Base-by-base conservation (phyloP, 1,284 basidiomycete species). In the Ustilago sp. region DNA sequence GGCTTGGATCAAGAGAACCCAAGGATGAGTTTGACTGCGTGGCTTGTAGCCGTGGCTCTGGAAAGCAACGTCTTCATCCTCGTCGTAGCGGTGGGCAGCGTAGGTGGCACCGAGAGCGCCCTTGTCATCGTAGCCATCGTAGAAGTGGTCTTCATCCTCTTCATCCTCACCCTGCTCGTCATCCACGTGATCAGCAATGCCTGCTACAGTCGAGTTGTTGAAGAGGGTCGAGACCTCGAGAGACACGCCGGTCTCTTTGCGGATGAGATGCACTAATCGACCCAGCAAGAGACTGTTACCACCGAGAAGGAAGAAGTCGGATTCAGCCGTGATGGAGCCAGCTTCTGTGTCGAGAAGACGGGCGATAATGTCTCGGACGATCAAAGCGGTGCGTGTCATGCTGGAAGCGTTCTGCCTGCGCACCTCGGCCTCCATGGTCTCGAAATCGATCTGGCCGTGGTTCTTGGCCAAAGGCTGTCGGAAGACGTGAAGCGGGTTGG, bases 401-500 rank as follows among this genome's bases (percentile, higher is more conserved):
- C 73, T 73, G 12, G 80, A 77, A n/a, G 84, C 82, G 59, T 86
- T 86, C 71, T 85, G 83, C 23, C 80, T 79, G 32, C 83, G 80
- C 31, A 86, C 83, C 56, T 85, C 84, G 67, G 77, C 84, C 65
- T 86, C 84, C 84, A 86, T 86, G 35, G 84, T 84, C 41, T 82
- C 71, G 54, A 85, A 86, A 59, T 86, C 84, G 67, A 84, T 84
- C 60, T 80, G 73, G 32, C 83, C 83, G 59, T 85, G 78, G 47
- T 77, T 76, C 70, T 85, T 85, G 39, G 83, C 83, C 50, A 86
- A 67, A 4, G 82, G 83, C 68, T 84, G 82, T 39, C 83, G 81
- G 80, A 86, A 86, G 68, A 86, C 84, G 74, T 86, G 84, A 17
- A 86, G 73, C n/a, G 84, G 84, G 77, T 85, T 85, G 32, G 84